Evolutionary conservation across 352 stramenopile species (phyloP).

Genomic region (Phytophthora foliorum): DNA sequence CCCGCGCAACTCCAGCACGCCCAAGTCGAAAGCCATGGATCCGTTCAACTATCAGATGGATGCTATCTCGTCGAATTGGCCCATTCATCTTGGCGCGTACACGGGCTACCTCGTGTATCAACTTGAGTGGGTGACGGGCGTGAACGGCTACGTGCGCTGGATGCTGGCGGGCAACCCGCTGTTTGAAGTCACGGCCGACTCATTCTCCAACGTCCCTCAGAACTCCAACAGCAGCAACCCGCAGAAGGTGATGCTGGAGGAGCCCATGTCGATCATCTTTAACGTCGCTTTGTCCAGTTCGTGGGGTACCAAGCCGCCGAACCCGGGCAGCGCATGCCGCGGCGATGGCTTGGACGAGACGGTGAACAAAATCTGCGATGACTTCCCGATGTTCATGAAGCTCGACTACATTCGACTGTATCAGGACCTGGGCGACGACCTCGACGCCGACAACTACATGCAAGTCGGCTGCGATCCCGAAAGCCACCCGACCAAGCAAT

Average conservation of each 20-base stretch:
- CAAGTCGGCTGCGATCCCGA: slow-evolving; percentile 49
- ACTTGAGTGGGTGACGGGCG: slow-evolving; percentile 51
- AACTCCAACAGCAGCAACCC: slow-evolving; percentile 58
- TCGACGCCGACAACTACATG: slow-evolving; percentile 46
- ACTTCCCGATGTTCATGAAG: slow-evolving; percentile 70
- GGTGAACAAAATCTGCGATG: slow-evolving; percentile 64
- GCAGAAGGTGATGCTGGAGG: slow-evolving; percentile 89
- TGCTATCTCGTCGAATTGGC: slow-evolving; percentile 78
- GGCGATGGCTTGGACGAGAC: slow-evolving; percentile 43
- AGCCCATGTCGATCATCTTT: slow-evolving; percentile 94
- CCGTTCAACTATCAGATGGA: slow-evolving; percentile 63
- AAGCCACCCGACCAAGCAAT: slow-evolving; percentile 51
- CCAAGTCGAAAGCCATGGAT: slow-evolving; percentile 59
- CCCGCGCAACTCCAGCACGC: slow-evolving; percentile 50
- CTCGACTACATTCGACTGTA: slow-evolving; percentile 92
- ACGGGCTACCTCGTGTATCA: slow-evolving; percentile 69
- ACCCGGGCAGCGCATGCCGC: slow-evolving; percentile 28
- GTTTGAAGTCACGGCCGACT: slow-evolving; percentile 77
- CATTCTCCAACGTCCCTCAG: slow-evolving; percentile 55
- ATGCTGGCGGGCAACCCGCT: slow-evolving; percentile 83
- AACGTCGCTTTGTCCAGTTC: slow-evolving; percentile 94
- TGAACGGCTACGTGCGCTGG: slow-evolving; percentile 54
- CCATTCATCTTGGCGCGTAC: slow-evolving; percentile 77
- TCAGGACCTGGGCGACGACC: slow-evolving; percentile 59
- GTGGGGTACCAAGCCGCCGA: slow-evolving; percentile 47